phyloP scores from a whole-genome alignment of 2,329 filamentous ascomycete genomes.

The Colletotrichum sp. region DNA sequence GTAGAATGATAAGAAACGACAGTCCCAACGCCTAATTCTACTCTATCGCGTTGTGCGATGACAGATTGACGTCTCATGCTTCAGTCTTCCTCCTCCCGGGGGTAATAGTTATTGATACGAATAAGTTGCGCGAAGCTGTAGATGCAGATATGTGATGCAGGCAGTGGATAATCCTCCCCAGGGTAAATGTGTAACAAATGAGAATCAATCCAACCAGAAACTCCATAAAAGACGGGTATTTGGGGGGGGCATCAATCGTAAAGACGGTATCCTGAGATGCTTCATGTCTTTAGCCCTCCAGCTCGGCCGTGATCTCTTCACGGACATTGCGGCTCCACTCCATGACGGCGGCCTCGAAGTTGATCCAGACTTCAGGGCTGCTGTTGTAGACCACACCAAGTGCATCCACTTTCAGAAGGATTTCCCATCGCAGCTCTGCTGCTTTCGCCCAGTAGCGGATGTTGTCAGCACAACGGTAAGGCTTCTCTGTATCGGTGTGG shows the following conservation, averaged over 20 bases:
- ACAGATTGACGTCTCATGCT: not conserved
- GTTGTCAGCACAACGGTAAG: slow-evolving; percentile 93
- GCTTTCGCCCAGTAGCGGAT: slow-evolving; percentile 96
- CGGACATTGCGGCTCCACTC: slow-evolving; percentile 84
- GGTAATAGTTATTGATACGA: not conserved
- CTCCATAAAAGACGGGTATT: slow-evolving; percentile 22
- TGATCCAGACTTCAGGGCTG: slow-evolving; percentile 72
- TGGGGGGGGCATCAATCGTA: slow-evolving; percentile 19
- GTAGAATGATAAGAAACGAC: not conserved
- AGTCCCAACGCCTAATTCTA: not conserved
- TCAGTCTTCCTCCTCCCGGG: not conserved
- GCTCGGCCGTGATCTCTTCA: slow-evolving; percentile 80
- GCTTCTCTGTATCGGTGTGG: slow-evolving; percentile 92
- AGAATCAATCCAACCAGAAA: slow-evolving; percentile 1
- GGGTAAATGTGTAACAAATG: not conserved
- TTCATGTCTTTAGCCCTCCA: slow-evolving; percentile 27
- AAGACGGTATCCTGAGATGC: slow-evolving; percentile 7
- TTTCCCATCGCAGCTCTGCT: slow-evolving; percentile 91
- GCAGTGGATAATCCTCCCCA: not conserved
- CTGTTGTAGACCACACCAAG: slow-evolving; percentile 84
- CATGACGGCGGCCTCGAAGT: slow-evolving; percentile 83
- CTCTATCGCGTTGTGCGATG: not conserved
- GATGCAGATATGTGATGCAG: not conserved
- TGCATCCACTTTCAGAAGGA: slow-evolving; percentile 81
- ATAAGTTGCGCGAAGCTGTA: not conserved